Conservation (phyloP, 176 grass and related monocot species). For the Cymbopogon citratus region DNA sequence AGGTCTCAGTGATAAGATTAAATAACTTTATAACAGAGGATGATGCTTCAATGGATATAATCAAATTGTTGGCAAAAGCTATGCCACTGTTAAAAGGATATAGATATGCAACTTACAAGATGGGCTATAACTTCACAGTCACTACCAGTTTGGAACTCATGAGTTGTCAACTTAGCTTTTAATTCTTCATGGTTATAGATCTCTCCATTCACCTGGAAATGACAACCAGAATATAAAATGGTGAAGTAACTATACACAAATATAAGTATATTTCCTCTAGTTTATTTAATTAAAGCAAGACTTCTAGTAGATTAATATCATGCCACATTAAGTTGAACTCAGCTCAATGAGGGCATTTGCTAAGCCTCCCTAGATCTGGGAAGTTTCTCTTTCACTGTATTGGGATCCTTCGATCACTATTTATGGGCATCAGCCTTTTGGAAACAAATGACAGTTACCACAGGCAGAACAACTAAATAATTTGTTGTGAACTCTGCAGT, state of each 20-base stretch:
- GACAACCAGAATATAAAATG: slow-evolving; percentile 7
- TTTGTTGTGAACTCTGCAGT: not conserved
- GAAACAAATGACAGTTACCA: slow-evolving; percentile 4
- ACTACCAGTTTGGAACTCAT: slow-evolving; percentile 80
- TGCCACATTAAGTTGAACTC: not conserved
- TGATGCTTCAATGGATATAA: not conserved
- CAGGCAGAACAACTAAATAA: not conserved
- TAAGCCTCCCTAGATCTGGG: not conserved
- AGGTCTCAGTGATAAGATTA: not conserved
- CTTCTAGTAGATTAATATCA: not conserved
- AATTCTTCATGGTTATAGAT: slow-evolving; percentile 97
- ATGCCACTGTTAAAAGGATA: not conserved
- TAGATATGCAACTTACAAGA: slow-evolving; percentile 56
- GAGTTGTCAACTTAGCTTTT: slow-evolving; percentile 68
- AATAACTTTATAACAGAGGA: not conserved
- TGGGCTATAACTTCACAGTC: slow-evolving; percentile 99
- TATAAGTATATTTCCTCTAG: not conserved
- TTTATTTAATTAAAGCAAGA: not conserved
- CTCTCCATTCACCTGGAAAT: slow-evolving; percentile 89
- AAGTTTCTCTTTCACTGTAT: not conserved
- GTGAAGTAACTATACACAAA: slow-evolving; percentile 1
- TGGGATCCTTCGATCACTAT: not conserved
- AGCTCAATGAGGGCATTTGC: not conserved
- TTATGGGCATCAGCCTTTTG: not conserved
- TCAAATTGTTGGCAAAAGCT: not conserved